phyloP scores from a whole-genome alignment of 2,329 filamentous ascomycete genomes.

The Colletotrichum nymphaeae region DNA sequence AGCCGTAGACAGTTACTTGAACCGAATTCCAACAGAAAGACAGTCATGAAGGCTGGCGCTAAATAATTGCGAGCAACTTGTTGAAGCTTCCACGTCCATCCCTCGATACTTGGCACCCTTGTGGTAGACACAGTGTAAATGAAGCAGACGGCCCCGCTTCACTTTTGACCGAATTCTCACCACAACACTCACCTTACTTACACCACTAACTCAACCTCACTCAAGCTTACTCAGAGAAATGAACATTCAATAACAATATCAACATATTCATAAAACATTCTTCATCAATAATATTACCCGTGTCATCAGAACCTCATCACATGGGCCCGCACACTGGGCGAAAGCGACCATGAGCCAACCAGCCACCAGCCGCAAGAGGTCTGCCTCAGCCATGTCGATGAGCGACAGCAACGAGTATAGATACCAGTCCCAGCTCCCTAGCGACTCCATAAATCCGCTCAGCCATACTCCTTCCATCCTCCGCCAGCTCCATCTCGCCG shows the following conservation, averaged over 20 bases:
- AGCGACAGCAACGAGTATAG: constrained; percentile 1
- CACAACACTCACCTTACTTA: background rate
- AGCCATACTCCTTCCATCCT: constrained; percentile 65
- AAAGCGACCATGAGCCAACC: constrained; percentile 11
- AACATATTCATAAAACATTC: too few species aligned
- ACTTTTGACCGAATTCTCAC: background rate
- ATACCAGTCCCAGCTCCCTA: constrained; percentile 40
- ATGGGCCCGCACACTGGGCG: background rate
- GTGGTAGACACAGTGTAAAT: background rate
- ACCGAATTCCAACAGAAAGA: background rate
- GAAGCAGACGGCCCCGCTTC: background rate
- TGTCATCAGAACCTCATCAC: background rate
- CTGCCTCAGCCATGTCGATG: constrained; percentile 37
- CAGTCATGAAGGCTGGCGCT: background rate
- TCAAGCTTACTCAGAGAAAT: background rate
- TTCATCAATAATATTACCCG: too few species aligned
- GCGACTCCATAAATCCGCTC: constrained; percentile 62
- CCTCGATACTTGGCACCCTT: background rate
- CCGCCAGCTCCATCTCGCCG: constrained; percentile 64
- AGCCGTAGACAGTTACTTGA: background rate
- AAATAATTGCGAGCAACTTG: background rate
- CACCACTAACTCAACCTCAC: background rate
- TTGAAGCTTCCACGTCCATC: background rate
- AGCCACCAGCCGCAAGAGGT: constrained; percentile 45
- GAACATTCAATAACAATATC: background rate